Conservation (phyloP, 2,329 filamentous ascomycete genomes). For the Fusarium luffae region DNA sequence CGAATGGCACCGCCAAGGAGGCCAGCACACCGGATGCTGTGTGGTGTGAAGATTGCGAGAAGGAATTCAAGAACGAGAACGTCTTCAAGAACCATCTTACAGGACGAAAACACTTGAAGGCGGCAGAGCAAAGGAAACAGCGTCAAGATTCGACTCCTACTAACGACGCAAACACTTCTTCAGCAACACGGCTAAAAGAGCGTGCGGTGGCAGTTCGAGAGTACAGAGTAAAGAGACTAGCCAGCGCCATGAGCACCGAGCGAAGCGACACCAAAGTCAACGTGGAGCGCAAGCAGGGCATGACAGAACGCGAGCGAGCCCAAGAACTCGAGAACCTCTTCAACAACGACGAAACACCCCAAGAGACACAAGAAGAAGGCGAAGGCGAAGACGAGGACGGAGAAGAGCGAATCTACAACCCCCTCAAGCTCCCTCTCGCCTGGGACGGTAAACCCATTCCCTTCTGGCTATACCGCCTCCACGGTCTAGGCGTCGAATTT, state of each 20-base stretch:
- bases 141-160: conserved; percentile 55
- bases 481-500: conserved; percentile 94
- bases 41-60: conserved; percentile 93
- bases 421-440: conserved; percentile 91
- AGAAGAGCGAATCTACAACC: conserved; percentile 95
- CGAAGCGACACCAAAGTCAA: conserved; percentile 91
- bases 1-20: conserved; percentile 46
- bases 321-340: conserved; percentile 92
- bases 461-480: conserved; percentile 98
- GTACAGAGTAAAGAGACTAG: conserved; percentile 81
- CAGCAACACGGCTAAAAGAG: conserved; percentile 78
- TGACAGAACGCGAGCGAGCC: conserved; percentile 95
- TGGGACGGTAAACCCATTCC: conserved; percentile 99
- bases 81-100: conserved; percentile 90
- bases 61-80: conserved; percentile 94
- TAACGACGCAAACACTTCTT: conserved; percentile 49
- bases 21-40: conserved; percentile 69
- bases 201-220: conserved; percentile 91
- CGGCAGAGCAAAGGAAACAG: conserved; percentile 73
- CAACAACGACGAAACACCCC: conserved; percentile 52
- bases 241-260: conserved; percentile 85
- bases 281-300: conserved; percentile 94
- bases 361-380: conserved; percentile 60
- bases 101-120: conserved; percentile 93
- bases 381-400: conserved; percentile 79